phyloP scores from a whole-genome alignment of 371 early-diverging fungal genomes.

The Choanephora cucurbitarum region DNA sequence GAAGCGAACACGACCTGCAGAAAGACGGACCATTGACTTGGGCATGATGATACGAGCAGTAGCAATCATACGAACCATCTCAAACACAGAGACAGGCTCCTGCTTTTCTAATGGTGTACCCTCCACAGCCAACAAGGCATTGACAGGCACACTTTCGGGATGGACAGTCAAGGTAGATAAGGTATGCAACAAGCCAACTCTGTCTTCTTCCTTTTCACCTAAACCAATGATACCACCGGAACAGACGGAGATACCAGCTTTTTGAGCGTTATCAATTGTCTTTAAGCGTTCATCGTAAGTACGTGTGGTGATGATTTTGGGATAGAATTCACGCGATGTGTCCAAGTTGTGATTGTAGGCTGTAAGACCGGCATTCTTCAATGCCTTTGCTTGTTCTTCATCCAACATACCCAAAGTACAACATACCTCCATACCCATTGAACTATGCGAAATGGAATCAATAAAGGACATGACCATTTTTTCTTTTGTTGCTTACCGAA shows the following conservation, averaged over 20 bases:
- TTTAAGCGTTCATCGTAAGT: conserved; percentile 81
- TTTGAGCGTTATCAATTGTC: conserved; percentile 76
- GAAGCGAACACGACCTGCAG: conserved; percentile 83
- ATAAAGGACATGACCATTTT: too few species aligned
- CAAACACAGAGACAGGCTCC: conserved; percentile 84
- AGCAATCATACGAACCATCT: conserved; percentile 87
- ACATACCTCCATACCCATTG: conserved; percentile 92
- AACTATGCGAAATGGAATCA: conserved; percentile 37
- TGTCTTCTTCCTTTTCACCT: conserved; percentile 76
- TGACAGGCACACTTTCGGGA: conserved; percentile 87
- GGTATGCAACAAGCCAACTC: conserved; percentile 79
- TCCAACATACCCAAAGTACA: conserved; percentile 88
- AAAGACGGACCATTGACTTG: conserved; percentile 82
- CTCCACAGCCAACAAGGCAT: conserved; percentile 80
- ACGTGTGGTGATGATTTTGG: conserved; percentile 86
- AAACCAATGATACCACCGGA: conserved; percentile 90
- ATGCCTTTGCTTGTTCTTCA: conserved; percentile 71
- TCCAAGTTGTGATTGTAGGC: conserved; percentile 92
- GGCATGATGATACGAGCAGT: conserved; percentile 89
- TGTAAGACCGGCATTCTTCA: conserved; percentile 86
- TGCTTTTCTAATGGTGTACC: conserved; percentile 84
- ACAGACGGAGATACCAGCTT: conserved; percentile 87
- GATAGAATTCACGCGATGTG: conserved; percentile 83
- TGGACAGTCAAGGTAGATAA: conserved; percentile 75
- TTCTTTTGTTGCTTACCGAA: conserved; percentile 57